Base-by-base conservation (phyloP, 2,329 filamentous ascomycete species). In the Ophiostoma novo-ulmi region DNA sequence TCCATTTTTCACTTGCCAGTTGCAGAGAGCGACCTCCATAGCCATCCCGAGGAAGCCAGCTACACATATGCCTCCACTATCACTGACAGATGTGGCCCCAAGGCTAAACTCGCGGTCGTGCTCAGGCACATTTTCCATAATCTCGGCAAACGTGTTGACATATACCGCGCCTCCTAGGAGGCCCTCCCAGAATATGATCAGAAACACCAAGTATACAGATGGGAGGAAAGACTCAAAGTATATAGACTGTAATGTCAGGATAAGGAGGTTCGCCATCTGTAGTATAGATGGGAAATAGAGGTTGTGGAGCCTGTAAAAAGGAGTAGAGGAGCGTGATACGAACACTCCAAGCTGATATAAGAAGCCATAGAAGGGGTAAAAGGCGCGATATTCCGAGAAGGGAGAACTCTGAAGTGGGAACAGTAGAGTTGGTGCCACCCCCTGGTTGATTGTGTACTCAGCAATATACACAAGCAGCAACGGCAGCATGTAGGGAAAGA, bases 391-490 rank as follows among this genome's bases (percentile, higher is more conserved):
- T 75, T 92, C 87, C 41, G 82, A 81, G 78, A 98, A 98, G 0
- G 95, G 95, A 0, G 91, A 90, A 13, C 85, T 80, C 0, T 84
- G 77, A 0, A 97, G 83, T 0, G 94, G 93, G 77, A 97, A 99
- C 5, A 99, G 86, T 0, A 98, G 83, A 0, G 93, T 97, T 0
- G 95, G 94, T 0, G 93, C 85, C 0, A 98, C 93, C 48, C 94
- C 94, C 81, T 97, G 94, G 81, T 98, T 98, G 80, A 98, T 97
- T 70, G 92, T 96, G 79, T 99, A 99, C 82, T 99, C 95, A 71
- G 94, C 93, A 48, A 98, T 87, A 78, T 97, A 99, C 39, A 99
- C 95, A 20, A 98, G 82, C 44, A 98, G 84, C 17, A 99, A 85
- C 0, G 95, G 95, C 3, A 97, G 84, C 93, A 99, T 98, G 79